Conservation (phyloP, 2,329 filamentous ascomycete species). For the Diaporthe helianthi region DNA sequence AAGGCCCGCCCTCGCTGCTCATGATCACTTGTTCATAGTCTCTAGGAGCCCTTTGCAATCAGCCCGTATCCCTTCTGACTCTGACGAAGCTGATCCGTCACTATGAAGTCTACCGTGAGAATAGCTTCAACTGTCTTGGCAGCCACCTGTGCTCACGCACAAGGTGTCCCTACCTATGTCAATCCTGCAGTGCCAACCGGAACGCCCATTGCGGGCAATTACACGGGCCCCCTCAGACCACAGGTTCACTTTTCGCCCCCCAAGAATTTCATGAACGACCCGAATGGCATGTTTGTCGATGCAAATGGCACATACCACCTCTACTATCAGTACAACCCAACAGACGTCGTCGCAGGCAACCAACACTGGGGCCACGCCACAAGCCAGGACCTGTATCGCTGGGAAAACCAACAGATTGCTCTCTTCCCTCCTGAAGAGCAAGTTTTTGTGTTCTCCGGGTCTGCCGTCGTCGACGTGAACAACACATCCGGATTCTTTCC, state of each 20-base stretch:
- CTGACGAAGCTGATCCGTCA: background rate
- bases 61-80: background rate
- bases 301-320: slow-evolving; percentile 65
- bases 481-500: slow-evolving; percentile 73
- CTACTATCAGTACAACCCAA: slow-evolving; percentile 63
- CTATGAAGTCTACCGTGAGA: slow-evolving; percentile 4
- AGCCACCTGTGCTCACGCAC: slow-evolving; percentile 21
- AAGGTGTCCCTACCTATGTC: slow-evolving; percentile 38
- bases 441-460: slow-evolving; percentile 59
- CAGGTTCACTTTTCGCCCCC: slow-evolving; percentile 65
- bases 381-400: slow-evolving; percentile 66
- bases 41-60: background rate
- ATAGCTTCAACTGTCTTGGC: background rate
- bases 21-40: background rate
- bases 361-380: slow-evolving; percentile 74
- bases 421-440: slow-evolving; percentile 56
- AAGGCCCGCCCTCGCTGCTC: background rate
- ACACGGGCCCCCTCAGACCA: slow-evolving; percentile 49
- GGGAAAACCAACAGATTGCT: slow-evolving; percentile 70
- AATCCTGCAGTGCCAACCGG: slow-evolving; percentile 42
- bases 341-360: slow-evolving; percentile 51
- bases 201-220: slow-evolving; percentile 39
- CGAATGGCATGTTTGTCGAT: slow-evolving; percentile 69
- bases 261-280: slow-evolving; percentile 64
- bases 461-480: slow-evolving; percentile 64